A percentile compares a stretch with the other conserved stretches of the same genome.
These are phyloP conservation scores for Trypanosoma brucei DNA, from an alignment of 208 protist genomes.

Conservation along the genomic window DNA sequence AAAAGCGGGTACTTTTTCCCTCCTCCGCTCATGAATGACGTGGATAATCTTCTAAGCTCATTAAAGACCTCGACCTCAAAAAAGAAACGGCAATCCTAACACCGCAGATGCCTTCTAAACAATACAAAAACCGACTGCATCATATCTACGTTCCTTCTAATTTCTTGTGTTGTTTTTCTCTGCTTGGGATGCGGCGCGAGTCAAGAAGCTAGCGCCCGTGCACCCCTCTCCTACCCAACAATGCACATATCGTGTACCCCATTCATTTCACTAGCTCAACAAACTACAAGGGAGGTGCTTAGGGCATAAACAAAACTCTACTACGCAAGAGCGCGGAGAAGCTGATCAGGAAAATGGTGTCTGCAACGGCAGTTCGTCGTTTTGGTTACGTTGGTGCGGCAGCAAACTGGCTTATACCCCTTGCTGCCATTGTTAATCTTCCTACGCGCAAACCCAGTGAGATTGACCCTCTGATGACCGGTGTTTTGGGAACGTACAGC, in stretches of 20 bases:
- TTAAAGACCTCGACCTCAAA: constrained; percentile 11
- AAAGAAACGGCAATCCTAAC: constrained; percentile 17
- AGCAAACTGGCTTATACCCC: constrained; percentile 88
- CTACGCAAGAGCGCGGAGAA: not conserved
- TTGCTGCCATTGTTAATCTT: constrained; percentile 85
- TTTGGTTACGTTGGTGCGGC: constrained; percentile 79
- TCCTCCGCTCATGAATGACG: constrained; percentile 44
- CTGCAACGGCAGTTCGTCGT: constrained; percentile 54
- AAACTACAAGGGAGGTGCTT: not conserved
- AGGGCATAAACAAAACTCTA: not conserved
- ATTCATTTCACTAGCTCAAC: not conserved
- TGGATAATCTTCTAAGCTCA: constrained; percentile 28
- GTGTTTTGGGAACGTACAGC: constrained; percentile 71
- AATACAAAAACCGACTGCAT: not conserved
- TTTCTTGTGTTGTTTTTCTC: not conserved
- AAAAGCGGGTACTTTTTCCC: constrained; percentile 70
- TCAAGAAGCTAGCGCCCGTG: not conserved
- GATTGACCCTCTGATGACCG: constrained; percentile 83
- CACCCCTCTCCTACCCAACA: not conserved
- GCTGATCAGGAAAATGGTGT: constrained; percentile 42
- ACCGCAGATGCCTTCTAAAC: not conserved
- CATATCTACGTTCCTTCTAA: not conserved
- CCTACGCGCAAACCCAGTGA: constrained; percentile 65
- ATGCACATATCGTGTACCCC: not conserved
- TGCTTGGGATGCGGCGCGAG: not conserved